Conservation (phyloP, 108 stramenopile genomes). For the Cylindrotheca fusiformis region DNA sequence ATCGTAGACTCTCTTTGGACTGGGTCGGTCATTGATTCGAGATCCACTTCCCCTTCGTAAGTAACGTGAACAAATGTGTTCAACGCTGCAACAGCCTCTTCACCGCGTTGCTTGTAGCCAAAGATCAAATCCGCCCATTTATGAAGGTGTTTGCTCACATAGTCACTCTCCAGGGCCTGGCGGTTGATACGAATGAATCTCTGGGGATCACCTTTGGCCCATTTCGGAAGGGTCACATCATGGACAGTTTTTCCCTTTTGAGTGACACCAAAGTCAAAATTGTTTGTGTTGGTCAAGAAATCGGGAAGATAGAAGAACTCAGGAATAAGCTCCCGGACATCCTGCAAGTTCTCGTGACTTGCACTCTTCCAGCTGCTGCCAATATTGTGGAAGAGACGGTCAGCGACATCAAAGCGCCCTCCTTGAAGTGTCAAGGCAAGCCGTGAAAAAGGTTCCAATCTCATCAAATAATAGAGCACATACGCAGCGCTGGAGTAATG, state of each 20-base stretch:
- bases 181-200: constrained; percentile 85
- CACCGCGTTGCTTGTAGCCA: constrained; percentile 91
- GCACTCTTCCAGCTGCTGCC: constrained; percentile 85
- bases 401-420: constrained; percentile 96
- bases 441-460: constrained; percentile 92
- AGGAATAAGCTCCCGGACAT: constrained; percentile 98
- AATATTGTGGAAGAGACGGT: constrained; percentile 94
- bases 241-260: constrained; percentile 81
- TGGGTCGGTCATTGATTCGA: constrained; percentile 85
- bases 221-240: constrained; percentile 89
- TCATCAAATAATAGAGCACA: constrained; percentile 95
- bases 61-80: constrained; percentile 98
- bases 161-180: constrained; percentile 88
- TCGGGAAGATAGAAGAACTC: constrained; percentile 98
- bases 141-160: constrained; percentile 91
- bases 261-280: constrained; percentile 86
- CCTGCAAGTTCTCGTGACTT: constrained; percentile 85
- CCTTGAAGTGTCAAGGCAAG: constrained; percentile 92
- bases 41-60: constrained; percentile 96
- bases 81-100: constrained; percentile 76
- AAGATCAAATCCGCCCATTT: constrained; percentile 97
- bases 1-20: constrained; percentile 89
- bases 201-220: constrained; percentile 90
- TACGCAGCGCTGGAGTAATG: constrained; percentile 97
- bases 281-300: constrained; percentile 86